phyloP scores from a whole-genome alignment of 164 flowering plant species.

The Nymphaea colorata region DNA sequence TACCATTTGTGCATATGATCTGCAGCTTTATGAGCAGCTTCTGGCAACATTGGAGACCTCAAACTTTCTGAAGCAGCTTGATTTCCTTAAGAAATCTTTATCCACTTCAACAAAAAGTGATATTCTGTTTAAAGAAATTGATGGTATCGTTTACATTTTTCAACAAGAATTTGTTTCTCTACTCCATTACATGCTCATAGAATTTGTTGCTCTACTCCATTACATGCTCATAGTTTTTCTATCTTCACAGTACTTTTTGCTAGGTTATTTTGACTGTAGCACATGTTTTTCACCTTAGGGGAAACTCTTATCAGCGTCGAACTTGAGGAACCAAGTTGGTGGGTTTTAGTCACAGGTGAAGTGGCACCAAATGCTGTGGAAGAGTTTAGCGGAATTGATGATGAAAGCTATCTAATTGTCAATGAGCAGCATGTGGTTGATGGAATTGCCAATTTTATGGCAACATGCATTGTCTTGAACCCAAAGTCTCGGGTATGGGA shows the following conservation, averaged over 20 bases:
- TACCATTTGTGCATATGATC: neutral
- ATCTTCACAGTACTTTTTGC: neutral
- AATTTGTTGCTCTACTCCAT: neutral
- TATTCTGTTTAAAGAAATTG: slow-evolving; percentile 68
- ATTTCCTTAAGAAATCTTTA: slow-evolving; percentile 29
- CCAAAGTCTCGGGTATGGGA: slow-evolving; percentile 59
- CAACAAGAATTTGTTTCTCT: neutral
- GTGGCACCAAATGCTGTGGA: slow-evolving; percentile 48
- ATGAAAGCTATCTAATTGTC: slow-evolving; percentile 64
- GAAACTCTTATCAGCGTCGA: slow-evolving; percentile 56
- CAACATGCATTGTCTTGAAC: slow-evolving; percentile 74
- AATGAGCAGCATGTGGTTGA: slow-evolving; percentile 83
- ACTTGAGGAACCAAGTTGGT: slow-evolving; percentile 68
- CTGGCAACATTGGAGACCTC: slow-evolving; percentile 59
- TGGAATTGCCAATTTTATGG: slow-evolving; percentile 87
- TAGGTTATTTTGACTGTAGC: neutral
- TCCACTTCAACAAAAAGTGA: slow-evolving; percentile 19
- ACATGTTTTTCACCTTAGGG: slow-evolving; percentile 11
- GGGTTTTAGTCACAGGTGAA: slow-evolving; percentile 94
- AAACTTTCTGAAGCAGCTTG: slow-evolving; percentile 41
- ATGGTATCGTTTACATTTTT: slow-evolving; percentile 28
- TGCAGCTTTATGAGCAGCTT: slow-evolving; percentile 62
- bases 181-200: neutral
- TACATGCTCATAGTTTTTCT: neutral
- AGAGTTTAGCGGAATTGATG: slow-evolving; percentile 78